Percentiles rank a stretch among this genome's conserved stretches.
These are phyloP conservation scores for Linum lewisii DNA, from an alignment of 345 rosid species.

Conservation along the genomic window DNA sequence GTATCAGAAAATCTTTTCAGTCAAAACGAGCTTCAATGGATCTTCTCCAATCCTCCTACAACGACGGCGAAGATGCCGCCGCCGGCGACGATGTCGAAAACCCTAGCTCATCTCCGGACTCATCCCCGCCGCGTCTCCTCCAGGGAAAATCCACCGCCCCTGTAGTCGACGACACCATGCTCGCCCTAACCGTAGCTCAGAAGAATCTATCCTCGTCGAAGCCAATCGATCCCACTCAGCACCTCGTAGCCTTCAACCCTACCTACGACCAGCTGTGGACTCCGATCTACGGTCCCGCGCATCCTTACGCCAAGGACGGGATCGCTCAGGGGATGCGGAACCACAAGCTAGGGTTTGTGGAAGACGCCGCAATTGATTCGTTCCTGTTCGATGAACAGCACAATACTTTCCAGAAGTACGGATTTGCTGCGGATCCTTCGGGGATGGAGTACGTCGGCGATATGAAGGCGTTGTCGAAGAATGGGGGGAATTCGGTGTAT, in stretches of 20 bases:
- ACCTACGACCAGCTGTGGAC: slow-evolving; percentile 92
- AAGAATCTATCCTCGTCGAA: slow-evolving; percentile 39
- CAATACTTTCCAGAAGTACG: slow-evolving; percentile 79
- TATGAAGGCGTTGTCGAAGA: slow-evolving; percentile 47
- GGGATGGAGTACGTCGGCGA: slow-evolving; percentile 59
- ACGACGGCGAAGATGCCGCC: slow-evolving; percentile 21
- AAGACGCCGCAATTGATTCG: slow-evolving; percentile 76
- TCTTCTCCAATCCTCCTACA: slow-evolving; percentile 35
- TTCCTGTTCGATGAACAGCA: slow-evolving; percentile 89
- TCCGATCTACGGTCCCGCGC: slow-evolving; percentile 75
- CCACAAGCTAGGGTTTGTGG: slow-evolving; percentile 94
- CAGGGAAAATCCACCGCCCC: slow-evolving; percentile 80
- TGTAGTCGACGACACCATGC: slow-evolving; percentile 77
- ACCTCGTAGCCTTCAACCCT: slow-evolving; percentile 64
- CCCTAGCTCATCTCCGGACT: slow-evolving; percentile 42
- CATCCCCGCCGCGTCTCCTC: slow-evolving; percentile 72
- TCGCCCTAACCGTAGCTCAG: slow-evolving; percentile 68
- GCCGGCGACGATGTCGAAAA: slow-evolving; percentile 3
- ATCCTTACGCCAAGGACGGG: slow-evolving; percentile 93
- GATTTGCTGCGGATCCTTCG: slow-evolving; percentile 85
- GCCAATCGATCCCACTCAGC: slow-evolving; percentile 79
- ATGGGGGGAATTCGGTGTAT: slow-evolving; percentile 63
- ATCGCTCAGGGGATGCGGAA: slow-evolving; percentile 93
- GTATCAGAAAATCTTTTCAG: not conserved
- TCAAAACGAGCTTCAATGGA: slow-evolving; percentile 25